Evolutionary conservation across 2,329 filamentous ascomycete species (phyloP).

Genomic region (Cladosporium sp.): DNA sequence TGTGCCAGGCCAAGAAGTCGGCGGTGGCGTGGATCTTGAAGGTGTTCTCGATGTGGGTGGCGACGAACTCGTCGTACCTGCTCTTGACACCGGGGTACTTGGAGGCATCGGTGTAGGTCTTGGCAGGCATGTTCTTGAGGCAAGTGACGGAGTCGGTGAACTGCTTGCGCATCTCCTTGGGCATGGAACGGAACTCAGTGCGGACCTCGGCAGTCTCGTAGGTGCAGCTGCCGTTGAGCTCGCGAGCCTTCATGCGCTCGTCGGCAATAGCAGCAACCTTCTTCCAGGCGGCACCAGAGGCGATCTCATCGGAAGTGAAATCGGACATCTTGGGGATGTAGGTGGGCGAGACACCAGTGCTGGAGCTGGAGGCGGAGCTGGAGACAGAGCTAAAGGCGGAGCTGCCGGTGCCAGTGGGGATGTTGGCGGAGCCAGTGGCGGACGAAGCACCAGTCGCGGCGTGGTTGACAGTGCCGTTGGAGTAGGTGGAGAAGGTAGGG

Average conservation of each 20-base stretch:
- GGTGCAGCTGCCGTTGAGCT: conserved; percentile 25
- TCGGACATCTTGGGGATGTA: conserved; percentile 14
- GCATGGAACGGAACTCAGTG: conserved; percentile 27
- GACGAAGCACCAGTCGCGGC: conserved; percentile 1
- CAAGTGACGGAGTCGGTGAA: conserved; percentile 31
- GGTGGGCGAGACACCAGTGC: conserved; percentile 6
- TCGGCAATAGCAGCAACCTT: conserved; percentile 26
- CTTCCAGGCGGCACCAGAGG: conserved; percentile 26
- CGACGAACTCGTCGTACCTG: conserved; percentile 30
- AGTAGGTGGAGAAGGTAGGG: conserved; percentile 8
- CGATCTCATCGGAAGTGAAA: conserved; percentile 25
- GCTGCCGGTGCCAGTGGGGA: background rate
- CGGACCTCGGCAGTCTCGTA: conserved; percentile 26
- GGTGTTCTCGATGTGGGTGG: conserved; percentile 33
- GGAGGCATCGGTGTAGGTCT: conserved; percentile 23
- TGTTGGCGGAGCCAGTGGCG: background rate
- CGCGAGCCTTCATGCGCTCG: conserved; percentile 27
- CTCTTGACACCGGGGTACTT: conserved; percentile 28
- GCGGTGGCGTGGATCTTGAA: conserved; percentile 29
- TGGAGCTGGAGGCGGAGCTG: conserved; percentile 5
- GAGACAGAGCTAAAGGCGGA: background rate
- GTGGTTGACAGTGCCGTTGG: conserved; percentile 8
- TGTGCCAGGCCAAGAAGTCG: conserved; percentile 39
- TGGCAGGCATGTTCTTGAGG: conserved; percentile 24
- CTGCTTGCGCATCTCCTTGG: conserved; percentile 24